Base-by-base conservation (phyloP, 768 basidiomycete species). In the Suillus hirtellus region DNA sequence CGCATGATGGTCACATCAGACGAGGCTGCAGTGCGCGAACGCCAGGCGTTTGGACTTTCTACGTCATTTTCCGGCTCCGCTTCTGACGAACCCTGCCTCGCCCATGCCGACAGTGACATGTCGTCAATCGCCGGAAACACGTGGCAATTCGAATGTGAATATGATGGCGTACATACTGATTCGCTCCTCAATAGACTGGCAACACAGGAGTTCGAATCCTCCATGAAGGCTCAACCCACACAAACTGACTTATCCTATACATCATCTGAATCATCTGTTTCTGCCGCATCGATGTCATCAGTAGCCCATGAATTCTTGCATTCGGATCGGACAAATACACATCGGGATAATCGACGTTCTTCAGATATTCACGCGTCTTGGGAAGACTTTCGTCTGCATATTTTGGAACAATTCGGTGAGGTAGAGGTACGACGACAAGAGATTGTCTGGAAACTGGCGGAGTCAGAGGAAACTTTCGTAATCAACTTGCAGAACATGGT, bases 401-500 rank as follows among this genome's bases (percentile, higher is more conserved):
- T 74, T 35, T 50, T 72, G 47, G 66, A 67, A 24, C 72, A 73
- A 21, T 75, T 82, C 60, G 88, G 84, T 0, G 73, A 79, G 12
- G 66, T 71, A 4, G 90, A 92, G 69, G 79, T 84, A 68, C 79
- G 79, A 19, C 81, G 90, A 3, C 90, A 91, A 69, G 86, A 86
- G 67, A 74, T 87, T 42, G 84, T 93, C 19, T 84, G 85, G 74
- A 86, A 89, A 65, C 79, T 96, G 47, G 82, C 81, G 65, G 81
- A 86, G 49, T 83, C 89, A 0, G 94, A 97, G 77, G 81, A 82
- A 38, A 69, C 75, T 1, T 93, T 96, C 66, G 84, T 95, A 62
- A 77, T 81, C 24, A 86, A 82, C 9, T 77, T 95, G 19, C 84
- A 84, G 46, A 80, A 80, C 53, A 88, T 92, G 65, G 78, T 94